Evolutionary conservation across 2,329 filamentous ascomycete species (phyloP).

Genomic region (Aureobasidium sp.): DNA sequence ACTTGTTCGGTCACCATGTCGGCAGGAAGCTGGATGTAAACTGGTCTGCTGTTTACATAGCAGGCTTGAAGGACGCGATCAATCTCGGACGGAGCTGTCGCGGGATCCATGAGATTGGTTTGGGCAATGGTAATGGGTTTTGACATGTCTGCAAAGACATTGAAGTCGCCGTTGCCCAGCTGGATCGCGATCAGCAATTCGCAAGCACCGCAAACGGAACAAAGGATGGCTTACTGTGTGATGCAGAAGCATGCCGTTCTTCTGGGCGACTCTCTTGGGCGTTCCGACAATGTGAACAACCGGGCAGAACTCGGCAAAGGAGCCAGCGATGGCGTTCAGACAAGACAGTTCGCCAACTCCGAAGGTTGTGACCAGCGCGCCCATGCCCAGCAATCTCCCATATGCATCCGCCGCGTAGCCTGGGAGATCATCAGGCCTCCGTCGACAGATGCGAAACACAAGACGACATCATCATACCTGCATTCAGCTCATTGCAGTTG

Average conservation of each 20-base stretch:
- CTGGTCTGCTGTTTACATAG: slow-evolving; percentile 65
- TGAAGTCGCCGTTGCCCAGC: slow-evolving; percentile 58
- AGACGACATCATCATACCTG: slow-evolving; percentile 34
- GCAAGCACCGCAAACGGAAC: not conserved
- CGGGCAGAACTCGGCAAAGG: slow-evolving; percentile 42
- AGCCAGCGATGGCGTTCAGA: slow-evolving; percentile 42
- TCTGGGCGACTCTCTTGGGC: slow-evolving; percentile 36
- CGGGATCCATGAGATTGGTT: slow-evolving; percentile 62
- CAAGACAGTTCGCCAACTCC: slow-evolving; percentile 44
- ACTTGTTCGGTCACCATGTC: slow-evolving; percentile 73
- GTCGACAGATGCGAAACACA: slow-evolving; percentile 20
- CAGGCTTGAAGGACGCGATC: slow-evolving; percentile 71
- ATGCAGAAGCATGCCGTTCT: slow-evolving; percentile 38
- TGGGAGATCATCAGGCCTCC: slow-evolving; percentile 32
- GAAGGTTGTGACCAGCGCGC: slow-evolving; percentile 42
- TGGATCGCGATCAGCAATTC: not conserved
- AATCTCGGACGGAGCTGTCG: slow-evolving; percentile 66
- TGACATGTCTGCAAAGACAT: slow-evolving; percentile 76
- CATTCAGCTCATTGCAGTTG: slow-evolving; percentile 55
- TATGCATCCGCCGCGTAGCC: slow-evolving; percentile 46
- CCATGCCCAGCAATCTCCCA: slow-evolving; percentile 31
- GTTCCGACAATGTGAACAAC: slow-evolving; percentile 44
- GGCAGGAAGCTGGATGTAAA: slow-evolving; percentile 77
- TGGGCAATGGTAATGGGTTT: slow-evolving; percentile 63
- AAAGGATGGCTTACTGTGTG: slow-evolving; percentile 34